Conservation (phyloP, 1,284 basidiomycete genomes). For the Irpex sp. region DNA sequence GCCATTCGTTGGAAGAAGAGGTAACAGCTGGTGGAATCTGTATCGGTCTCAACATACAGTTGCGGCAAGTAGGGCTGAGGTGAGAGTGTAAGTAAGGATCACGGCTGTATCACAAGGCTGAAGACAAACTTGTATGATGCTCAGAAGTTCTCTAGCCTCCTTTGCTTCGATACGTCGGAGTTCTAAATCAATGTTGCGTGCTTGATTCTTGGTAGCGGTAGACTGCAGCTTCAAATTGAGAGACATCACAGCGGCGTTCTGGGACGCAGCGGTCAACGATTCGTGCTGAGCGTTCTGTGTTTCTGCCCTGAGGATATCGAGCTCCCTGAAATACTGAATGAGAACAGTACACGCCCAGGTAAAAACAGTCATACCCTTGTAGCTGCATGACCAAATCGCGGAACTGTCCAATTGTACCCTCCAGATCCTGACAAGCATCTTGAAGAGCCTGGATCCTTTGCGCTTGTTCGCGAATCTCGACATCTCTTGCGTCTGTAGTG, state of each 20-base stretch:
- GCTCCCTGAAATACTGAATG: constrained; percentile 52
- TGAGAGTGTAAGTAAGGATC: constrained; percentile 2
- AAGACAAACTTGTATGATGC: constrained; percentile 56
- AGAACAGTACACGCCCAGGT: constrained; percentile 1
- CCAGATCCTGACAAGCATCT: constrained; percentile 79
- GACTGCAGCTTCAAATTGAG: constrained; percentile 91
- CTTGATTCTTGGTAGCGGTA: constrained; percentile 84
- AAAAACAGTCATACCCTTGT: constrained; percentile 55
- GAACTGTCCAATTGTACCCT: constrained; percentile 87
- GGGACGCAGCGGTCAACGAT: constrained; percentile 69
- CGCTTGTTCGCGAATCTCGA: constrained; percentile 64
- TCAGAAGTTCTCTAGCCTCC: constrained; percentile 76
- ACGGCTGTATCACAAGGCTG: background rate
- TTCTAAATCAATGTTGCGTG: constrained; percentile 85
- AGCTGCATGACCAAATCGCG: constrained; percentile 83
- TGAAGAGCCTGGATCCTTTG: constrained; percentile 68
- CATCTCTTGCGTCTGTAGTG: constrained; percentile 64
- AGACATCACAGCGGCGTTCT: constrained; percentile 85
- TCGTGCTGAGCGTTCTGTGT: constrained; percentile 83
- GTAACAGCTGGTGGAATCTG: constrained; percentile 82
- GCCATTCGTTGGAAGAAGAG: constrained; percentile 89
- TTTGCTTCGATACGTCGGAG: constrained; percentile 79
- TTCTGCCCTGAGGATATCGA: constrained; percentile 76
- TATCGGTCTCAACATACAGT: constrained; percentile 81
- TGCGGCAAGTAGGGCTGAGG: constrained; percentile 79